These are phyloP conservation scores for Ilex paraguariensis DNA, from an alignment of 305 asterid species.

Conservation along the genomic window DNA sequence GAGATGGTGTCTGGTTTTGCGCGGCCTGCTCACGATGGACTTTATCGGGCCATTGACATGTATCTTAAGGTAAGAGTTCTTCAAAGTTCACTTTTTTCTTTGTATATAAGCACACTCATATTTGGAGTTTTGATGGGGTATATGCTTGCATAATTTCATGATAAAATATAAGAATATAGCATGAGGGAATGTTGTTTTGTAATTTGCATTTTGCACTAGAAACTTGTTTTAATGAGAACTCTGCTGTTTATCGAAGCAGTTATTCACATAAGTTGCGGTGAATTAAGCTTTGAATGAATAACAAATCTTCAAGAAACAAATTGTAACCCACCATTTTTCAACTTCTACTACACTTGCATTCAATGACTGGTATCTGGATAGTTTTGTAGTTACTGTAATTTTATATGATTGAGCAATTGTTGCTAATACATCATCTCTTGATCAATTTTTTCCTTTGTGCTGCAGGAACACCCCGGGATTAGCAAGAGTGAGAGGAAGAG, in stretches of 20 bases:
- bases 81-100: neutral
- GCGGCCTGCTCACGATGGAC: slow-evolving; percentile 77
- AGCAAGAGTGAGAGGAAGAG: slow-evolving; percentile 82
- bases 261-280: too few species aligned
- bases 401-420: too few species aligned
- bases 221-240: neutral
- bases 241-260: neutral
- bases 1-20: slow-evolving; percentile 69
- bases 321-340: too few species aligned
- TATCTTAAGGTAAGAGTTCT: slow-evolving; percentile 66
- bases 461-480: slow-evolving; percentile 84
- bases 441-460: neutral
- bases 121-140: neutral
- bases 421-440: too few species aligned
- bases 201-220: too few species aligned
- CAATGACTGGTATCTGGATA: too few species aligned
- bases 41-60: slow-evolving; percentile 85
- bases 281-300: too few species aligned
- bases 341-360: too few species aligned
- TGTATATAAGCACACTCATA: neutral
- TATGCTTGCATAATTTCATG: neutral
- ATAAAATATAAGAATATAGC: too few species aligned
- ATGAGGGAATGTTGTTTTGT: neutral
- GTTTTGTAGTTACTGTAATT: too few species aligned
- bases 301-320: too few species aligned